Conservation (phyloP, 2,329 filamentous ascomycete genomes). For the Cryphonectria japonica region DNA sequence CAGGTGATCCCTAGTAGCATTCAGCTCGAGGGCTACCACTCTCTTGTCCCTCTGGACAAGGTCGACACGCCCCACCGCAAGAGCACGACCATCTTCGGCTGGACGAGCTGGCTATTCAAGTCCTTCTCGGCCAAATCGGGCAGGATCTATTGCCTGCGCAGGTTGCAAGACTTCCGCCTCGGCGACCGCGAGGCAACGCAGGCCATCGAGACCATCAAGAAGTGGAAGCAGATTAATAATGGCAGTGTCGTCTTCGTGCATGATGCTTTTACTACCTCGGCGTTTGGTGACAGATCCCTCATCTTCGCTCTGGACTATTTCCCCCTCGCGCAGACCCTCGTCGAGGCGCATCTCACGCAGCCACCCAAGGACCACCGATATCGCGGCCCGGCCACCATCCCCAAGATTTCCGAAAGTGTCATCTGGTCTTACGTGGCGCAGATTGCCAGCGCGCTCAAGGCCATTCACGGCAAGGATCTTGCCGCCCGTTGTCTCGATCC, state of each 20-base stretch:
- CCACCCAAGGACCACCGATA: slow-evolving; percentile 45
- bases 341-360: slow-evolving; percentile 73
- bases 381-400: slow-evolving; percentile 47
- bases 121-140: slow-evolving; percentile 88
- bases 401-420: slow-evolving; percentile 68
- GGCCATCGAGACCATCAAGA: slow-evolving; percentile 81
- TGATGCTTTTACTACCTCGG: slow-evolving; percentile 90
- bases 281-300: slow-evolving; percentile 92
- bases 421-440: slow-evolving; percentile 94
- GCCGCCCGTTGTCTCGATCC: slow-evolving; percentile 85
- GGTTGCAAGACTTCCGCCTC: slow-evolving; percentile 86
- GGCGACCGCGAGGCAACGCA: slow-evolving; percentile 71
- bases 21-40: slow-evolving; percentile 86
- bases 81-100: slow-evolving; percentile 79
- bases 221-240: slow-evolving; percentile 85
- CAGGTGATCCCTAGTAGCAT: slow-evolving; percentile 81
- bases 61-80: slow-evolving; percentile 77
- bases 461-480: slow-evolving; percentile 79
- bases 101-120: slow-evolving; percentile 94
- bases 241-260: slow-evolving; percentile 83
- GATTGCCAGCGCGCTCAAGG: slow-evolving; percentile 83
- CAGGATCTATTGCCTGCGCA: slow-evolving; percentile 81
- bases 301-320: slow-evolving; percentile 95
- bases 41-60: slow-evolving; percentile 73
- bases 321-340: slow-evolving; percentile 85